These are phyloP conservation scores for Tolypocladium capitatum DNA, from an alignment of 2,329 filamentous ascomycete genomes.

Conservation along the genomic window DNA sequence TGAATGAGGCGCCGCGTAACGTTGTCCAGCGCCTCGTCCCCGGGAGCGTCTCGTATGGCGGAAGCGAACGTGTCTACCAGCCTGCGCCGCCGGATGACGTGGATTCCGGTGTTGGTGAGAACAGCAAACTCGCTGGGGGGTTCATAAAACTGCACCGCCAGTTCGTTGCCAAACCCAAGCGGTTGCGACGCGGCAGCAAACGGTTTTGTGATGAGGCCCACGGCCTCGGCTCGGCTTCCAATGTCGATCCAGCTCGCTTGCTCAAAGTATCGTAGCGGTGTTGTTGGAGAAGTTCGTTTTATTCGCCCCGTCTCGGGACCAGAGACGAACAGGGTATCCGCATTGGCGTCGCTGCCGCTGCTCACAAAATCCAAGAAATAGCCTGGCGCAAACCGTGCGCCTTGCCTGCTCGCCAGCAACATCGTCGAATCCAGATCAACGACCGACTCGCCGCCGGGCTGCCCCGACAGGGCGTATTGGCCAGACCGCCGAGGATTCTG, in stretches of 20 bases:
- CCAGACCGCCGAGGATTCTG: constrained; percentile 14
- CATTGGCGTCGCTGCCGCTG: constrained; percentile 45
- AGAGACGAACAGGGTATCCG: constrained; percentile 67
- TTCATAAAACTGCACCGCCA: constrained; percentile 90
- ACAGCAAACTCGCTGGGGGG: constrained; percentile 74
- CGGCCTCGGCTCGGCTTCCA: constrained; percentile 58
- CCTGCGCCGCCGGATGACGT: constrained; percentile 69
- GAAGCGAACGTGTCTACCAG: constrained; percentile 88
- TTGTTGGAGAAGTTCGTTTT: constrained; percentile 39
- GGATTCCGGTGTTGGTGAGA: constrained; percentile 80
- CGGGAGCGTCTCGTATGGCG: constrained; percentile 58
- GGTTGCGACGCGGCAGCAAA: constrained; percentile 57
- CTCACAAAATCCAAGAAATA: constrained; percentile 80
- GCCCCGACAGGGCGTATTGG: constrained; percentile 9
- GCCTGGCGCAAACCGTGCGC: constrained; percentile 63
- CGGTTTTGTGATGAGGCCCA: constrained; percentile 62
- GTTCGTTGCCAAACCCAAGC: constrained; percentile 81
- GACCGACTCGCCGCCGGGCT: constrained; percentile 21
- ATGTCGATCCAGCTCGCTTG: constrained; percentile 69
- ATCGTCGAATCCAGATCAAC: constrained; percentile 35
- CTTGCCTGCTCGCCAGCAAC: constrained; percentile 36
- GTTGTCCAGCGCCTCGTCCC: constrained; percentile 67
- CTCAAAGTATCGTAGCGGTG: constrained; percentile 56
- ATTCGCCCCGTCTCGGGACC: constrained; percentile 84
- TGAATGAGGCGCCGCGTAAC: constrained; percentile 76